Percentiles rank a stretch among this genome's conserved stretches.
phyloP scores from a whole-genome alignment of 1,284 basidiomycete species.

The Fereydounia khargensis region DNA sequence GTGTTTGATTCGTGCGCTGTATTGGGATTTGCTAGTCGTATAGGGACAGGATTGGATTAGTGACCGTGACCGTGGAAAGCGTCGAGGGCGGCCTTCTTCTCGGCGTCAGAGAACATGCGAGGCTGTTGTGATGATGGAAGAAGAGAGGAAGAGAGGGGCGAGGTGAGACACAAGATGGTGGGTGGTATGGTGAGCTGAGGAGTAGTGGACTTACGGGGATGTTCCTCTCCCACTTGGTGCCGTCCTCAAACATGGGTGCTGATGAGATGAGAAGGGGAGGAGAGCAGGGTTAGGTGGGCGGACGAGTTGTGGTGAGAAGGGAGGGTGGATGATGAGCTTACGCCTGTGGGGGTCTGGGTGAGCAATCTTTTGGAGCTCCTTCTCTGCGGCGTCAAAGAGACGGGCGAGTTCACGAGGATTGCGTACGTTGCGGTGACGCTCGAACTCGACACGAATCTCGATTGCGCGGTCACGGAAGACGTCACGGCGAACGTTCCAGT shows the following conservation, averaged over 20 bases:
- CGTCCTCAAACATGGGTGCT: constrained; percentile 55
- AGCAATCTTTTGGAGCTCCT: constrained; percentile 66
- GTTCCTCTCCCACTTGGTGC: constrained; percentile 55
- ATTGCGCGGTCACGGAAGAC: constrained; percentile 80
- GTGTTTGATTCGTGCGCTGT: too few relatives aligned
- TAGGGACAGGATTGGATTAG: too few relatives aligned
- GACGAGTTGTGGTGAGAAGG: too few relatives aligned
- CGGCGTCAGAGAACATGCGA: constrained; percentile 52
- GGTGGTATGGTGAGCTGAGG: neutral
- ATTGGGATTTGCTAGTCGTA: too few relatives aligned
- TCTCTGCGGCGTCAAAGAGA: constrained; percentile 81
- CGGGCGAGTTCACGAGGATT: constrained; percentile 80
- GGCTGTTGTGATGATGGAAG: constrained; percentile 16
- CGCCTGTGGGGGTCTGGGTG: constrained; percentile 91
- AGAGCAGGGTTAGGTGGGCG: too few relatives aligned
- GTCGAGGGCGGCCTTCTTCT: constrained; percentile 53
- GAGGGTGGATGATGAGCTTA: constrained; percentile 60
- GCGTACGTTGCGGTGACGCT: constrained; percentile 81
- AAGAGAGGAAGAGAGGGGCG: neutral
- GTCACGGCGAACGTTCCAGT: constrained; percentile 83
- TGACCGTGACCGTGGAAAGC: too few relatives aligned
- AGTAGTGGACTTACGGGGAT: constrained; percentile 17
- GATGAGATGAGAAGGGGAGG: neutral
- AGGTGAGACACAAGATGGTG: neutral
- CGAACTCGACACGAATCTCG: constrained; percentile 84